These are phyloP conservation scores for Podospora fimiseda DNA, from an alignment of 495 filamentous ascomycete species.

Conservation along the genomic window DNA sequence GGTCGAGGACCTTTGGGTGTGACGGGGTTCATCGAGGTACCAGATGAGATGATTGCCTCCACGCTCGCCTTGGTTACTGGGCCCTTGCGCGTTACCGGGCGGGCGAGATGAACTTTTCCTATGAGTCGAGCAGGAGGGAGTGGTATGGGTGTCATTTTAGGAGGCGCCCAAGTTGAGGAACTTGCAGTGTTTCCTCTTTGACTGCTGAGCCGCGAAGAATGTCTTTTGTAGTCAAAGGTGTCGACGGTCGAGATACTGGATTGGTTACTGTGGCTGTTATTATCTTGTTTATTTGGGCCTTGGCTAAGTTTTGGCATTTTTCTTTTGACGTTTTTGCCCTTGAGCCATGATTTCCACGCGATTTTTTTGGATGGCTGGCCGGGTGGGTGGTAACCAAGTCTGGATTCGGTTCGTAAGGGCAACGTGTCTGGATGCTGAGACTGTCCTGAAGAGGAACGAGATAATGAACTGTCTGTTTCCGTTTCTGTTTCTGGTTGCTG, in stretches of 20 bases:
- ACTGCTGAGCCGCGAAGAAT: no score
- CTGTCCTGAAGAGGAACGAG: neutral
- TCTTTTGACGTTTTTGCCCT: neutral
- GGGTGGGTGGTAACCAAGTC: constrained; percentile 8
- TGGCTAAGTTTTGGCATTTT: constrained; percentile 3
- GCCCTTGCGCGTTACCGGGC: constrained; percentile 12
- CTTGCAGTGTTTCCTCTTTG: no score
- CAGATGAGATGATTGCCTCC: neutral
- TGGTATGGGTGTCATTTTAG: neutral
- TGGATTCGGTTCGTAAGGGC: constrained; percentile 10
- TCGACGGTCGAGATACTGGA: constrained; percentile 13
- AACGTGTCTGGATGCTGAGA: constrained; percentile 1
- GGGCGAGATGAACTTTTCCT: neutral
- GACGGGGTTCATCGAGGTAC: neutral
- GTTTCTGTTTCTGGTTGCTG: constrained; percentile 11
- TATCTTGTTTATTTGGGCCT: constrained; percentile 2
- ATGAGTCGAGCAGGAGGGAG: constrained; percentile 2
- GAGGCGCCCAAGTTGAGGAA: neutral
- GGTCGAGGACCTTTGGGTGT: neutral
- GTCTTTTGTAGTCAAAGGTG: constrained; percentile 15
- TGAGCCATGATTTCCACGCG: constrained; percentile 25
- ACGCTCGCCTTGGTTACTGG: constrained; percentile 1
- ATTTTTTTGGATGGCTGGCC: constrained; percentile 8
- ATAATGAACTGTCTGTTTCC: constrained; percentile 1
- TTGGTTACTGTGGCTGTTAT: constrained; percentile 4